Evolutionary conservation across 164 flowering plant species (phyloP), one percentile per base, ranked within the genome.

Genomic region (Annona cherimola): DNA sequence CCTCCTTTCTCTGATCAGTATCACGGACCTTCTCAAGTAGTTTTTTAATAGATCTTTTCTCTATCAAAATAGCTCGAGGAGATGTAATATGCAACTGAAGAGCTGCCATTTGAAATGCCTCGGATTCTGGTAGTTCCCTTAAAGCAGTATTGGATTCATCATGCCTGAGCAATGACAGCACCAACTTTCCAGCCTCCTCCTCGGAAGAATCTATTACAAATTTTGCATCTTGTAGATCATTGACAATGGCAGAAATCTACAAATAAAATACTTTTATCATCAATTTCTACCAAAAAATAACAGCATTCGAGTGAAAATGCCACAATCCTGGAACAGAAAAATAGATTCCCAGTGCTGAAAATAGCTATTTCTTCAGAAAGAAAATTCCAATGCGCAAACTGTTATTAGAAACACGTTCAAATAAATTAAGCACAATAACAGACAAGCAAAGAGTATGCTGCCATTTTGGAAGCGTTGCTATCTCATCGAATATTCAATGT

Each of bases 11-110:
- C 62, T n/a, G 79, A 42, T 89, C 90, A 70, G 42, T 76, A 19
- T 83, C 84, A 16, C 76, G 70, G 67, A 82, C 71, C 77, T 85
- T 82, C 65, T 77, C 82, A 7, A 85, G 81, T 66, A 86, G 76
- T 78, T 82, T 90, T 77, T 71, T 87, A 42, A 95, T 79, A 44
- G 90, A 82, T 80, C 96, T 84, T 83, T 71, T 88, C 85, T 95
- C 99, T 11, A 86, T 81, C 72, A 90, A 73, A 54, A 89, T 74
- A 71, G 79, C 90, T 79, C 82, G 86, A 26, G 81, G 70, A 67
- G 98, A 84, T 66, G 84, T 78, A 67, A 95, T 79, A 44, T 78
- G 79, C 71, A 95, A 86, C 57, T 69, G 82, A 61, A 75, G 74
- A 46, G 88, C 86, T 59, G 89, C 93, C 68, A 74, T 59, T 76